Conservation (phyloP, 2,329 filamentous ascomycete species). For the Ascochyta clinopodiicola region DNA sequence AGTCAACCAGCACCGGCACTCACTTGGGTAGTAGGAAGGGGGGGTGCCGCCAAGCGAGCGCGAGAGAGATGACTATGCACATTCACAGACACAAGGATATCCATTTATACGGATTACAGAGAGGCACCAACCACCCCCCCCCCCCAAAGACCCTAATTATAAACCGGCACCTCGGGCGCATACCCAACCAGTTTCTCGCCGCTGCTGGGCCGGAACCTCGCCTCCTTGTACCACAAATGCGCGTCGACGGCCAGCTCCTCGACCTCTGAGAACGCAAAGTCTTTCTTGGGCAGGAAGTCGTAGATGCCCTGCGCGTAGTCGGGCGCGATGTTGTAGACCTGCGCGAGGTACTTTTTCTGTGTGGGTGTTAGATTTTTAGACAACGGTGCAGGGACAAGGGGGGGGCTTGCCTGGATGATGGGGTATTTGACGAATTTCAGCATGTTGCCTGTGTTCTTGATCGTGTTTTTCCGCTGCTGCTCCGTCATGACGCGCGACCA, state of each 20-base stretch:
- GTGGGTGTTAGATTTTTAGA: constrained; percentile 1
- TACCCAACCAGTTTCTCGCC: constrained; percentile 52
- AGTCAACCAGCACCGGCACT: too few species aligned
- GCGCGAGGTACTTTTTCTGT: constrained; percentile 59
- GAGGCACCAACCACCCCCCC: neutral
- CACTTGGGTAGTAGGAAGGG: too few species aligned
- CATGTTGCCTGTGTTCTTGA: constrained; percentile 58
- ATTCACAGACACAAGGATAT: too few species aligned
- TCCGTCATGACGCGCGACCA: constrained; percentile 59
- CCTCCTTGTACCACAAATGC: constrained; percentile 55
- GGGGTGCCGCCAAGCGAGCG: too few species aligned
- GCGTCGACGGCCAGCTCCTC: constrained; percentile 54
- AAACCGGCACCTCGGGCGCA: constrained; percentile 30
- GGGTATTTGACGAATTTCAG: constrained; percentile 54
- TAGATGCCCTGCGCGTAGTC: constrained; percentile 58
- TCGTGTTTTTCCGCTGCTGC: constrained; percentile 53
- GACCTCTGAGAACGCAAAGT: constrained; percentile 56
- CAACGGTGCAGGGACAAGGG: neutral
- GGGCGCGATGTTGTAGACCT: constrained; percentile 58
- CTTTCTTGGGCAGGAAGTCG: constrained; percentile 52
- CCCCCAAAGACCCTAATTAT: neutral
- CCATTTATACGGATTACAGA: neutral
- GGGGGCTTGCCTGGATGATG: constrained; percentile 49
- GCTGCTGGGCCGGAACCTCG: constrained; percentile 52
- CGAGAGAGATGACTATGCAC: too few species aligned